Percentiles rank a stretch among this genome's conserved stretches.
phyloP scores from a whole-genome alignment of 192 early-diverging fungal genomes.

The Coemansia sp. region DNA sequence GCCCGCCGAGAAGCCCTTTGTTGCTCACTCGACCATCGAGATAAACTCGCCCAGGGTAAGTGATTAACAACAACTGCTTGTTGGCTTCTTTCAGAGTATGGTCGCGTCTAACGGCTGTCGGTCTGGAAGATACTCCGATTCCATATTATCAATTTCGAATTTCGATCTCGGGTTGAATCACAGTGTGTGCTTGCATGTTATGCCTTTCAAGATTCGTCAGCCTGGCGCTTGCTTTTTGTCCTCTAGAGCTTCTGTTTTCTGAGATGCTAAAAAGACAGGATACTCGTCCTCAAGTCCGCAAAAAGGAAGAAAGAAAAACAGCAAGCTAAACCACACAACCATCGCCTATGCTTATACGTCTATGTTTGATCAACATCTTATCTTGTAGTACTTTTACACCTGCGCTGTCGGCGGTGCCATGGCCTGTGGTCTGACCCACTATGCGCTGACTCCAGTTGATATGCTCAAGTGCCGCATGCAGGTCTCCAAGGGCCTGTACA shows the following conservation, averaged over 20 bases:
- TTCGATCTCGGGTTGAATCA: too few species aligned
- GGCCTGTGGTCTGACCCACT: conserved; percentile 69
- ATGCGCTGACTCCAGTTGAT: conserved; percentile 60
- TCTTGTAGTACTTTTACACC: conserved; percentile 61
- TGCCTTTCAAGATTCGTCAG: too few species aligned
- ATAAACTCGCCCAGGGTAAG: conserved; percentile 55
- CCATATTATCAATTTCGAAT: too few species aligned
- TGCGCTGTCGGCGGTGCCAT: conserved; percentile 64
- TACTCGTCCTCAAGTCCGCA: too few species aligned
- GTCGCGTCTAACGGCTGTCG: too few species aligned
- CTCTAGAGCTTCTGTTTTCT: not conserved
- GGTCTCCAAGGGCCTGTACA: conserved; percentile 58
- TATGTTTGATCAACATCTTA: not conserved
- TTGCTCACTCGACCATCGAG: conserved; percentile 53
- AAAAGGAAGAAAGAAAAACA: too few species aligned
- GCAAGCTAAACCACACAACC: too few species aligned
- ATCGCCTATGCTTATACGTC: not conserved
- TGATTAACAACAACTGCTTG: not conserved
- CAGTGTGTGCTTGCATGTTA: too few species aligned
- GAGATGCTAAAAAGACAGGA: too few species aligned
- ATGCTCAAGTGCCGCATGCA: conserved; percentile 62
- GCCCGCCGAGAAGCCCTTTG: conserved; percentile 47
- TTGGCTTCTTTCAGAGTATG: too few species aligned
- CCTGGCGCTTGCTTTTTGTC: too few species aligned
- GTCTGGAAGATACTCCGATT: too few species aligned